phyloP scores from a whole-genome alignment of 257 asterid genomes.

The Rhazya stricta region DNA sequence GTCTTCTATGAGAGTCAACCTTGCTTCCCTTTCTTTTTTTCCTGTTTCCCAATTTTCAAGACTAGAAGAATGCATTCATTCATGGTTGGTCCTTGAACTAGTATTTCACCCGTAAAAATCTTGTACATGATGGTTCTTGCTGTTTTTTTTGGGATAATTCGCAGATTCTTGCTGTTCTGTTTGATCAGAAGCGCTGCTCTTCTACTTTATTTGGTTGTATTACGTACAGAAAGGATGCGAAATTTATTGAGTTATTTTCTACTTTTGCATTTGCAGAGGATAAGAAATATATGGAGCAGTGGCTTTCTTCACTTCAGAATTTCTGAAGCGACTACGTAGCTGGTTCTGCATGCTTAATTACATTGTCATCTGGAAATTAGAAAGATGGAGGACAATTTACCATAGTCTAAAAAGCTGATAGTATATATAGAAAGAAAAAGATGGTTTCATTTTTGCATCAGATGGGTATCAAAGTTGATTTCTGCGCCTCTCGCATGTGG shows the following conservation, averaged over 20 bases:
- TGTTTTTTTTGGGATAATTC: background rate
- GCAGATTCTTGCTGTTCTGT: background rate
- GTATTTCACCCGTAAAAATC: background rate
- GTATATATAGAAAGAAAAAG: slow-evolving; percentile 9
- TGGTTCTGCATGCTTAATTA: slow-evolving; percentile 12
- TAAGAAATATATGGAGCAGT: slow-evolving; percentile 63
- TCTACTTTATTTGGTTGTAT: background rate
- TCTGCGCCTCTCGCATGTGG: background rate
- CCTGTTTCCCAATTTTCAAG: background rate
- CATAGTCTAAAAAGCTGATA: slow-evolving; percentile 9
- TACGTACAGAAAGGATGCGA: background rate
- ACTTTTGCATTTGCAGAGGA: slow-evolving; percentile 43
- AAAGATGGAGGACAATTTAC: slow-evolving; percentile 1
- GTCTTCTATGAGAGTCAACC: background rate
- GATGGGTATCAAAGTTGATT: background rate
- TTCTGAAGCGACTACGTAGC: slow-evolving; percentile 38
- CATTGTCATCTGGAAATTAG: slow-evolving; percentile 7
- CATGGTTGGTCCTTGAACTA: background rate
- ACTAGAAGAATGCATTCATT: background rate
- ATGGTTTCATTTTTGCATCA: slow-evolving; percentile 15
- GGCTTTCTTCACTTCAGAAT: slow-evolving; percentile 79
- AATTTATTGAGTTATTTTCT: background rate
- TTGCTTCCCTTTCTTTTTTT: background rate
- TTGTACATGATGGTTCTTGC: background rate
- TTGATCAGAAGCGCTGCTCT: background rate